Evolutionary conservation across 179 eudicot species (phyloP).

Genomic region (Gypsophila paniculata): DNA sequence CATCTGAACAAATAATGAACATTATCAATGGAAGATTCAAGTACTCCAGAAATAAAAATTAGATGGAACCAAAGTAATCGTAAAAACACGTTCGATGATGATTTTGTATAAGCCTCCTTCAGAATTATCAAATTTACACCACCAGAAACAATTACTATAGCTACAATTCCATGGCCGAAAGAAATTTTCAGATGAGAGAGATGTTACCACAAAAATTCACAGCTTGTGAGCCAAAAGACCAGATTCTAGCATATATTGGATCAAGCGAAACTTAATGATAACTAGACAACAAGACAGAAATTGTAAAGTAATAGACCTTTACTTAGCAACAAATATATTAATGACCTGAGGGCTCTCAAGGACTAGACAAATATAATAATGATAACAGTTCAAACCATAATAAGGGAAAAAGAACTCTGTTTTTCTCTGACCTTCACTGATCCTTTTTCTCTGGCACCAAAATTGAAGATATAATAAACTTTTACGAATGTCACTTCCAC

Average conservation of each 20-base stretch:
- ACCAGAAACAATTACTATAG: neutral
- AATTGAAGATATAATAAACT: conserved; percentile 75
- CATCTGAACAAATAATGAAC: conserved; percentile 38
- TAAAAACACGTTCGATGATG: neutral
- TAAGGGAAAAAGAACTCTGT: conserved; percentile 16
- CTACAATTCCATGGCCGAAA: neutral
- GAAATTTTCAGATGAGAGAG: neutral
- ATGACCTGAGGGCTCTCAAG: neutral
- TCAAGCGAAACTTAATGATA: conserved; percentile 1
- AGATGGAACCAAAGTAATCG: neutral
- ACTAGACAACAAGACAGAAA: neutral
- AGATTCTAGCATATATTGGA: neutral
- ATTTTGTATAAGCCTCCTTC: neutral
- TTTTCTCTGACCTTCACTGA: conserved; percentile 32
- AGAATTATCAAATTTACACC: neutral
- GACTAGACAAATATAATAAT: conserved; percentile 10
- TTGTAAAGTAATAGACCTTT: neutral
- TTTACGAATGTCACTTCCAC: conserved; percentile 81
- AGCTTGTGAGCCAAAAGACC: neutral
- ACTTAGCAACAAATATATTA: too few species aligned
- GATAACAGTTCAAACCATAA: neutral
- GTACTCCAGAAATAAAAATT: neutral
- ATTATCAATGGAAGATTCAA: conserved; percentile 10
- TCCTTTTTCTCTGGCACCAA: conserved; percentile 75
- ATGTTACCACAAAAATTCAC: neutral